A percentile compares a stretch with the other conserved stretches of the same genome.
Evolutionary conservation across 1,284 basidiomycete species (phyloP).

Genomic region (Fistulina hepatica): DNA sequence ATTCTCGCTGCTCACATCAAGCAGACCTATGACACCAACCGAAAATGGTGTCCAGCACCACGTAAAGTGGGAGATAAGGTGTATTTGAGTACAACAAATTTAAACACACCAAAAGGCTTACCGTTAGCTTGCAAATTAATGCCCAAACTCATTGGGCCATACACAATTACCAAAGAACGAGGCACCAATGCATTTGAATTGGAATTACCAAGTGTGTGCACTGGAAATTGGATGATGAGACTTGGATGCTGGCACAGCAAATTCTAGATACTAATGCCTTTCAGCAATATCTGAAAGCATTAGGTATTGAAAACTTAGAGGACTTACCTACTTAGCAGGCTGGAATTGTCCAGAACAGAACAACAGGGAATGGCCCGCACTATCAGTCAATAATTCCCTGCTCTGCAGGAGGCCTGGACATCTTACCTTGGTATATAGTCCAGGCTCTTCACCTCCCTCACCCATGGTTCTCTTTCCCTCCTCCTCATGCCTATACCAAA

Average conservation of each 20-base stretch:
- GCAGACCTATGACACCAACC: conserved; percentile 11
- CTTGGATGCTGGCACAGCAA: conserved; percentile 6
- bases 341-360: too few relatives aligned
- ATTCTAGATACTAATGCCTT: too few relatives aligned
- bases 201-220: conserved; percentile 10
- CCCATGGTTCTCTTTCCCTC: too few relatives aligned
- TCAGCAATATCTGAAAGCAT: too few relatives aligned
- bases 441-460: too few relatives aligned
- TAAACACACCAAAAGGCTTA: conserved; percentile 13
- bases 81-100: conserved; percentile 18
- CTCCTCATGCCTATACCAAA: too few relatives aligned
- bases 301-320: too few relatives aligned
- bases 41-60: not conserved
- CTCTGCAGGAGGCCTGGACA: too few relatives aligned
- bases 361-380: too few relatives aligned
- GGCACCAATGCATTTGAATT: conserved; percentile 4
- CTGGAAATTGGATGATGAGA: conserved; percentile 6
- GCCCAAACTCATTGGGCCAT: conserved; percentile 9
- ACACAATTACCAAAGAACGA: conserved; percentile 9
- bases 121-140: conserved; percentile 7
- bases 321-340: too few relatives aligned
- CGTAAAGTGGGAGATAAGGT: conserved; percentile 10
- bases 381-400: too few relatives aligned
- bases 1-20: conserved; percentile 9
- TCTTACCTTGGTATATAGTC: too few relatives aligned